Conservation (phyloP, 1,284 basidiomycete genomes). For the Microbotryum silenes-acaulis region DNA sequence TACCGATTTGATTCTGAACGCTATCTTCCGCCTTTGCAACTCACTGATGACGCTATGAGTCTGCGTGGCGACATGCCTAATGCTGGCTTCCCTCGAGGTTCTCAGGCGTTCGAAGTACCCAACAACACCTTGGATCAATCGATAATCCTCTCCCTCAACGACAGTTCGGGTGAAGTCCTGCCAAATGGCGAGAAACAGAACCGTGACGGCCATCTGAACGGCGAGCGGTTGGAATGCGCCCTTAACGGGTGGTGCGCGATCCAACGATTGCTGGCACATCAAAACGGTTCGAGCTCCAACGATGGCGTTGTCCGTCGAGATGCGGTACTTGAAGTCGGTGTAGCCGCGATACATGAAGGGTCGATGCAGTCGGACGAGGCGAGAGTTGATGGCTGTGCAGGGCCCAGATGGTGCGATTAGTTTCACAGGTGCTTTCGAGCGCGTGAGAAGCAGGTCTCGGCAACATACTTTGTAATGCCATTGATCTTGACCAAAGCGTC, state of each 20-base stretch:
- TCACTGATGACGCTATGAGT: constrained; percentile 19
- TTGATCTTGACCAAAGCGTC: constrained; percentile 10
- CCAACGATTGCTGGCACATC: constrained; percentile 19
- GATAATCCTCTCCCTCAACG: constrained; percentile 15
- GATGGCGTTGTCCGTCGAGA: constrained; percentile 22
- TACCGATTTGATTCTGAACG: background rate
- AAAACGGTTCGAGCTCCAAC: constrained; percentile 16
- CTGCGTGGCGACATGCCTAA: constrained; percentile 25
- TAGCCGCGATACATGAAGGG: constrained; percentile 28
- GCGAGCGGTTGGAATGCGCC: constrained; percentile 19
- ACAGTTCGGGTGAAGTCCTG: constrained; percentile 13
- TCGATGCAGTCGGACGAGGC: constrained; percentile 27
- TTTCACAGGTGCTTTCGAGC: background rate
- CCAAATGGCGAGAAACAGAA: constrained; percentile 26
- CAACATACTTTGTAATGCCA: constrained; percentile 10
- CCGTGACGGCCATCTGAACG: constrained; percentile 17
- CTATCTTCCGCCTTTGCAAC: constrained; percentile 10
- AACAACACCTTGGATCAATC: constrained; percentile 19
- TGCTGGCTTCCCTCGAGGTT: constrained; percentile 4
- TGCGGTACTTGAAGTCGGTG: constrained; percentile 19
- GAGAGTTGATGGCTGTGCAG: constrained; percentile 17
- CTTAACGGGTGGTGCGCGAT: constrained; percentile 22
- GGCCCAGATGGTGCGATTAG: background rate
- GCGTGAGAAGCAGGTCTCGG: background rate
- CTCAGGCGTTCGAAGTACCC: constrained; percentile 21